These are phyloP conservation scores for Populus pruinosa DNA, from an alignment of 345 rosid species.

Conservation along the genomic window DNA sequence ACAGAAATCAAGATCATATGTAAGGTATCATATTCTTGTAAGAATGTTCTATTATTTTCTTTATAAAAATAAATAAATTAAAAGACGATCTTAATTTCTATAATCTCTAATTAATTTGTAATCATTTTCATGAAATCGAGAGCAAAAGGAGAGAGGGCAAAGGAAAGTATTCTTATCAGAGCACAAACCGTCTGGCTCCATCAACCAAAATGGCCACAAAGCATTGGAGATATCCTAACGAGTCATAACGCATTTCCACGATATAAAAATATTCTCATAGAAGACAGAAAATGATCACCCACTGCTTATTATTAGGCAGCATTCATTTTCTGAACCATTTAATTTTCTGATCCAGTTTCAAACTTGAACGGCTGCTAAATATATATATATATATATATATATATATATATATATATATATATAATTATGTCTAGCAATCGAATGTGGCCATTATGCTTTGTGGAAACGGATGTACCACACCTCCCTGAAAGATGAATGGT, in stretches of 20 bases:
- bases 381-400: background rate
- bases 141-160: no score
- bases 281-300: background rate
- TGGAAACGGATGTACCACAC: conserved; percentile 21
- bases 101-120: no score
- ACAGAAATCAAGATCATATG: no score
- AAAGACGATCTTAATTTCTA: no score
- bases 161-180: background rate
- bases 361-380: conserved; percentile 1
- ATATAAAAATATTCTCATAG: background rate
- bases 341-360: background rate
- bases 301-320: background rate
- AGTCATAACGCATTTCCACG: background rate
- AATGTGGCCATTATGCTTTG: background rate
- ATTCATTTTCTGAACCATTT: background rate
- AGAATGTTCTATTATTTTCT: no score
- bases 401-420: background rate
- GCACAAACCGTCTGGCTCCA: background rate
- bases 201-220: background rate
- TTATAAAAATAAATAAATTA: no score
- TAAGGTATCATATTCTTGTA: no score
- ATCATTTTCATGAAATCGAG: no score
- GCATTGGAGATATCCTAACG: background rate
- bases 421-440: background rate
- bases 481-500: background rate